Base-by-base conservation (phyloP, 2,329 filamentous ascomycete genomes). In the Colletotrichum trifolii region DNA sequence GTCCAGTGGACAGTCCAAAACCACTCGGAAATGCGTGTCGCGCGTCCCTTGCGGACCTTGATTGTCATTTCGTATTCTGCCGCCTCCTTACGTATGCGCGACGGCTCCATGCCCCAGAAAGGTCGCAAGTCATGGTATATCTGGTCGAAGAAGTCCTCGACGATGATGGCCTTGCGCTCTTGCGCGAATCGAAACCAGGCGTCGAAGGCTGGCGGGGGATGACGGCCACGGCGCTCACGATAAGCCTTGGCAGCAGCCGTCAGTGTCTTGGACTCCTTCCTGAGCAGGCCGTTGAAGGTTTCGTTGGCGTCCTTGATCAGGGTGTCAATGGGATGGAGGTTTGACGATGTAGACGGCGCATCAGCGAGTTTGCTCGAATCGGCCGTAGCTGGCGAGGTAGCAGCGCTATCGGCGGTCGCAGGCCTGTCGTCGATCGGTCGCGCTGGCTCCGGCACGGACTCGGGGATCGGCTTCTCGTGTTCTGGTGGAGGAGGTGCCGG, bases 41-140 rank as follows among this genome's bases (percentile, higher is more conserved):
- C 86, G 52, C 80, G 82, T 43, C 83, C 80, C 62, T 84, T 77
- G 53, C 87, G 82, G 46, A 89, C 74, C 52, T 81, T 83, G 71
- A 89, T 88, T n/a, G 81, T 83, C 86, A 89, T 89, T 69, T 89
- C 86, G 57, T 82, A 88, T 48, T 82, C 80, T 67, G 74, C 76
- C 0, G 86, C 82, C 65, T 87, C 84, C 68, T 81, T 81, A 60
- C 84, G 84, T 47, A 87, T 81, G 33, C 74, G 61, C 6, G 74
- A 73, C 2, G 85, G 76, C 9, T 83, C 77, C 10, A 86, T 70
- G 10, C 81, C 85, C 85, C 85, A 87, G 69, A 87, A 86, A 2
- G 85, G 85, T 25, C 75, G 73, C 12, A 83, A 71, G 69, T 86
- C 83, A 68, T 85, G 79, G 71, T 85, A 81, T 54, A 85, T 84